These are phyloP conservation scores for Akanthomyces dipterigenus DNA, from an alignment of 2,329 filamentous ascomycete genomes.

Conservation along the genomic window DNA sequence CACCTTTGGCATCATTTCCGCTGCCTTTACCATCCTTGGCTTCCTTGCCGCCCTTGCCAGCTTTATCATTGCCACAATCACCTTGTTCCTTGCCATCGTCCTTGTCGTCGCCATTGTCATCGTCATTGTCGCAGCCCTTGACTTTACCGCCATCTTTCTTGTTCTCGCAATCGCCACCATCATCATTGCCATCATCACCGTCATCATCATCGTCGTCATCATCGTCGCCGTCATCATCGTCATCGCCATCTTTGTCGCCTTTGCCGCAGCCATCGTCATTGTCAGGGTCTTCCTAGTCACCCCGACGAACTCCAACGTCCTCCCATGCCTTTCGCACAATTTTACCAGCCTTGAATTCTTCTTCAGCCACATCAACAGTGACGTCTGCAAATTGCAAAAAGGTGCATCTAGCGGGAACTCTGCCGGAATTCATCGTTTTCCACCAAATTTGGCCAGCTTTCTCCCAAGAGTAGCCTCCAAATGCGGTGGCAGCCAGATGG, in stretches of 20 bases:
- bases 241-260: background rate
- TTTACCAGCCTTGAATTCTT: constrained; percentile 36
- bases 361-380: constrained; percentile 39
- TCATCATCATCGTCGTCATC: background rate
- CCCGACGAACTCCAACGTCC: constrained; percentile 36
- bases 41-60: background rate
- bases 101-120: background rate
- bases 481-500: constrained; percentile 38
- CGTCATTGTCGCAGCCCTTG: background rate
- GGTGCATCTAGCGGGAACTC: constrained; percentile 32
- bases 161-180: background rate
- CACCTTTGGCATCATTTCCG: background rate
- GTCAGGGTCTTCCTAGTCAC: constrained; percentile 9
- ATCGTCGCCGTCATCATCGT: background rate
- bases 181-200: background rate
- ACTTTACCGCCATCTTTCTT: background rate
- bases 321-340: constrained; percentile 41
- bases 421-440: constrained; percentile 39
- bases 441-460: constrained; percentile 48
- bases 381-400: constrained; percentile 44
- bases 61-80: background rate
- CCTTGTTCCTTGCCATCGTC: background rate
- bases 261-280: background rate
- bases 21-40: background rate
- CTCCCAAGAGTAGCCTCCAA: constrained; percentile 49